A percentile compares a stretch with the other conserved stretches of the same genome.
Evolutionary conservation across 1,139 yeast genomes (phyloP).

Genomic region (Debaryomyces robertsiae): DNA sequence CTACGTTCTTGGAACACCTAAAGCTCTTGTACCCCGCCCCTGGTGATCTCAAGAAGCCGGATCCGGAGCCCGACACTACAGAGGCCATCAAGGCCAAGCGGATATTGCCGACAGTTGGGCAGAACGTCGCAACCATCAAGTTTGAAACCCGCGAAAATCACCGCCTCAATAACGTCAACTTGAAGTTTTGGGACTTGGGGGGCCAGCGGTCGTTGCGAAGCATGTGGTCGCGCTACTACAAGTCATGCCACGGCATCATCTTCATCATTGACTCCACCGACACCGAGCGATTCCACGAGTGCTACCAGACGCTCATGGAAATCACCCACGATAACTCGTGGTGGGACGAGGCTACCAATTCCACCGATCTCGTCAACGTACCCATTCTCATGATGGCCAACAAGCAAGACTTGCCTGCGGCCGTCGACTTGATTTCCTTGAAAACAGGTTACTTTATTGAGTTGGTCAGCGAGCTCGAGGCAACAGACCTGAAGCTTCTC

Average conservation of each 20-base stretch:
- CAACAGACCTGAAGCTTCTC: slow-evolving; percentile 85
- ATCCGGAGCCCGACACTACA: slow-evolving; percentile 21
- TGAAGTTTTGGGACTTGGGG: slow-evolving; percentile 95
- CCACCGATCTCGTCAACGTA: slow-evolving; percentile 54
- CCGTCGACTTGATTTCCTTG: slow-evolving; percentile 74
- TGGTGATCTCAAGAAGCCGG: slow-evolving; percentile 22
- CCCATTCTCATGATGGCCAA: slow-evolving; percentile 95
- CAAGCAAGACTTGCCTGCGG: slow-evolving; percentile 82
- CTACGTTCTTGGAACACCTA: slow-evolving; percentile 54
- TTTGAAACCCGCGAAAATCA: slow-evolving; percentile 35
- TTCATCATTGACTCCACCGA: slow-evolving; percentile 93
- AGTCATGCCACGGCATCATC: slow-evolving; percentile 86
- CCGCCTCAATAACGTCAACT: slow-evolving; percentile 51
- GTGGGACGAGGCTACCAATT: slow-evolving; percentile 51
- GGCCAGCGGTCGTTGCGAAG: slow-evolving; percentile 83
- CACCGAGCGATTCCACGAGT: slow-evolving; percentile 77
- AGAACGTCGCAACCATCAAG: slow-evolving; percentile 58
- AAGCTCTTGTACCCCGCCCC: slow-evolving; percentile 42
- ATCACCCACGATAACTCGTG: slow-evolving; percentile 48
- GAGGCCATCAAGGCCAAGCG: slow-evolving; percentile 41
- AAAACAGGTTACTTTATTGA: slow-evolving; percentile 79
- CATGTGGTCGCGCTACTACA: slow-evolving; percentile 86
- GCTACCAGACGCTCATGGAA: slow-evolving; percentile 60
- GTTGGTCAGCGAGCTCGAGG: slow-evolving; percentile 80
- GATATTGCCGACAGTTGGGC: slow-evolving; percentile 55